These are phyloP conservation scores for Pseudonectria buxi DNA, from an alignment of 2,329 filamentous ascomycete species.

Conservation along the genomic window DNA sequence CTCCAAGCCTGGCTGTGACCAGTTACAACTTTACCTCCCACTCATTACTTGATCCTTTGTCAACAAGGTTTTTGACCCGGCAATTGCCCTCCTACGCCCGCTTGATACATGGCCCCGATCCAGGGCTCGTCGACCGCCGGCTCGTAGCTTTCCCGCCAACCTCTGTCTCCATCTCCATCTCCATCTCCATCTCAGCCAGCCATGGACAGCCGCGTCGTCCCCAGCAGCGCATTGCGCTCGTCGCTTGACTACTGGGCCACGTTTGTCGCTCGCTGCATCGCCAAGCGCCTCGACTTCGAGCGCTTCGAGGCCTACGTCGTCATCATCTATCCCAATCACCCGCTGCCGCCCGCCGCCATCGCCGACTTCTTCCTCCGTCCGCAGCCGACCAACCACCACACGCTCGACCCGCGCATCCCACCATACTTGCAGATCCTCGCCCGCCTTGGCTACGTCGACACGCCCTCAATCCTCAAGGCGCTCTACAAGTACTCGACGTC, in stretches of 20 bases:
- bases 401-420: constrained; percentile 52
- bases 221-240: constrained; percentile 19
- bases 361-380: constrained; percentile 55
- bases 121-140: too few relatives aligned
- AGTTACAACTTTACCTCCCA: neutral
- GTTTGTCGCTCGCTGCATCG: constrained; percentile 46
- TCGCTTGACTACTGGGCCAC: constrained; percentile 38
- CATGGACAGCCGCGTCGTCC: constrained; percentile 22
- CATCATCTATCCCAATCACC: constrained; percentile 44
- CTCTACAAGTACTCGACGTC: constrained; percentile 52
- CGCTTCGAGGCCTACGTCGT: constrained; percentile 46
- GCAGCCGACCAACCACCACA: constrained; percentile 38
- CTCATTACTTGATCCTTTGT: too few relatives aligned
- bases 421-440: constrained; percentile 53
- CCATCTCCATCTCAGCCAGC: constrained; percentile 7
- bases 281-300: constrained; percentile 44
- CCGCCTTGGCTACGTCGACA: constrained; percentile 44
- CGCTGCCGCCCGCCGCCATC: constrained; percentile 43
- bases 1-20: too few relatives aligned
- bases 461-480: constrained; percentile 46
- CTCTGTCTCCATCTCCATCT: neutral
- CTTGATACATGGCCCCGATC: too few relatives aligned
- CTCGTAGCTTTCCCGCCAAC: neutral
- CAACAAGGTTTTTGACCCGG: too few relatives aligned
- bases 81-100: too few relatives aligned